phyloP scores from a whole-genome alignment of 768 basidiomycete species.

The Thelephora ganbajun region DNA sequence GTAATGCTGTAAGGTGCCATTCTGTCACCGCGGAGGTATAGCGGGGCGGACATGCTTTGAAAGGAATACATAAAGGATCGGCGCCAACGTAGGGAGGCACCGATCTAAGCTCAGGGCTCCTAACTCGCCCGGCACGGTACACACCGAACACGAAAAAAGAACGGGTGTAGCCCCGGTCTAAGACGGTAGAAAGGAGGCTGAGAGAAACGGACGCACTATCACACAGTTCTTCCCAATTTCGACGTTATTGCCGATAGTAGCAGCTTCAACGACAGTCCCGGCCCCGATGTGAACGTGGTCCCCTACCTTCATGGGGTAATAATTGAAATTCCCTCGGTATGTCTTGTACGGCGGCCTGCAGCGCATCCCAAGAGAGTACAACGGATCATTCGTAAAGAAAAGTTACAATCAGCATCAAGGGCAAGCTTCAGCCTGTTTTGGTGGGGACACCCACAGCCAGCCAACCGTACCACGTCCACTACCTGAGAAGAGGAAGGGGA shows the following conservation, averaged over 20 bases:
- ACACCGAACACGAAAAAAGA: background rate
- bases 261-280: constrained; percentile 84
- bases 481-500: background rate
- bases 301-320: constrained; percentile 95
- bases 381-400: background rate
- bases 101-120: too few species aligned
- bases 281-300: constrained; percentile 92
- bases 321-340: constrained; percentile 85
- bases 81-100: too few species aligned
- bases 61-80: background rate
- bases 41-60: too few species aligned
- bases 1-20: too few species aligned
- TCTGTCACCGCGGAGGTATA: too few species aligned
- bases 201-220: constrained; percentile 42
- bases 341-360: constrained; percentile 77
- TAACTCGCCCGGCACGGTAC: background rate
- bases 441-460: background rate
- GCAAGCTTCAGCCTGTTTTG: background rate
- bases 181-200: too few species aligned
- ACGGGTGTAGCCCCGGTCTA: too few species aligned
- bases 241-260: constrained; percentile 86
- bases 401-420: background rate
- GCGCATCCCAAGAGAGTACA: background rate
- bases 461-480: background rate
- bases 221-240: constrained; percentile 94